Evolutionary conservation across 1,284 basidiomycete species (phyloP).

Genomic region (Naganishia cerealis): DNA sequence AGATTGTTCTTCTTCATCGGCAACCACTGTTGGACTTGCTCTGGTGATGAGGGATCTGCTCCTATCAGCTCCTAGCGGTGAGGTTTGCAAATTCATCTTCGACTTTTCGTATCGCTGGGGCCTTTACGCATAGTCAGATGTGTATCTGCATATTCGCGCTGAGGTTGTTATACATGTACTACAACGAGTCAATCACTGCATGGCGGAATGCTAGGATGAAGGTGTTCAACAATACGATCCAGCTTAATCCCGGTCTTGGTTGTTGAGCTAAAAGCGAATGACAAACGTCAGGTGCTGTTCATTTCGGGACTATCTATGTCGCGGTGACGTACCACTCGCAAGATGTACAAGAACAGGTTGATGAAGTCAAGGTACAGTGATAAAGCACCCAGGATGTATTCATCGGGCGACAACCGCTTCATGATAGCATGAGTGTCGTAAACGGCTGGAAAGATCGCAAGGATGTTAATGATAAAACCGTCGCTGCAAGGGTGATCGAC

Average conservation of each 20-base stretch:
- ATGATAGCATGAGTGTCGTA: conserved; percentile 52
- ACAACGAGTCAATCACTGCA: conserved; percentile 1
- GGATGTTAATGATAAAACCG: not conserved
- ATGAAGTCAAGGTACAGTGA: conserved; percentile 49
- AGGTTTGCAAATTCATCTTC: no score
- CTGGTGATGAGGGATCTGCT: no score
- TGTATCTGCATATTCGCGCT: no score
- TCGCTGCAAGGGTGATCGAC: not conserved
- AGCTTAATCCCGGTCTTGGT: conserved; percentile 17
- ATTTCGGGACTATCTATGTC: conserved; percentile 37
- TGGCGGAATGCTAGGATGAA: not conserved
- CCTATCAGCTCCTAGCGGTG: no score
- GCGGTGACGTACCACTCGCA: conserved; percentile 49
- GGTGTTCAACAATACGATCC: not conserved
- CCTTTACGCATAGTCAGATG: no score
- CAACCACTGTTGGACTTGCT: no score
- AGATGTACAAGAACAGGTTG: conserved; percentile 51
- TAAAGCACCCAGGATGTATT: conserved; percentile 46
- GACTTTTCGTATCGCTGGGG: no score
- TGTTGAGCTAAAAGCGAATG: conserved; percentile 3
- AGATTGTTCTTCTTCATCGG: not conserved
- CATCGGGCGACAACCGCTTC: conserved; percentile 53
- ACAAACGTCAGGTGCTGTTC: conserved; percentile 53
- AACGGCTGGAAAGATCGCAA: conserved; percentile 4
- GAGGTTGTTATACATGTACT: not conserved